Conservation (phyloP, 2,329 filamentous ascomycete genomes). For the Ascochyta lentis region DNA sequence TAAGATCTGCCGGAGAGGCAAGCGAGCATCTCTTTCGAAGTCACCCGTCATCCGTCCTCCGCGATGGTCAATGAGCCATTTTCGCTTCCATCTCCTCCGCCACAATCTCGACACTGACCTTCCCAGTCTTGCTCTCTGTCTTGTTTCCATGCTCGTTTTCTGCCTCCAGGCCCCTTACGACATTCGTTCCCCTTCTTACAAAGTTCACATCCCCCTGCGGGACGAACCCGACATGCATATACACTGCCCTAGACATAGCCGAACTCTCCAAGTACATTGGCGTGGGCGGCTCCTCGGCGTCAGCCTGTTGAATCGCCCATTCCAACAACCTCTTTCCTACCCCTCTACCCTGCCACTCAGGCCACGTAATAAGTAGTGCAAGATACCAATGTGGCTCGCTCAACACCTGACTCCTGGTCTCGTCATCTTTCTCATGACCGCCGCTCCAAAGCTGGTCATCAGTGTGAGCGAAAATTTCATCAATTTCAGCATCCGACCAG, state of each 20-base stretch:
- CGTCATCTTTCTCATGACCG: constrained; percentile 26
- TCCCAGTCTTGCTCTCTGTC: not conserved
- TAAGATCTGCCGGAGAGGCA: no score
- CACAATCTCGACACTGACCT: constrained; percentile 4
- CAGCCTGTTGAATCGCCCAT: constrained; percentile 44
- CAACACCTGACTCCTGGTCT: constrained; percentile 21
- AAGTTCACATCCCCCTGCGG: constrained; percentile 9
- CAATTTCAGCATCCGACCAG: constrained; percentile 35
- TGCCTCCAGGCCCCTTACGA: constrained; percentile 8
- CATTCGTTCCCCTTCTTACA: not conserved
- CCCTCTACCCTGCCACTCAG: constrained; percentile 39
- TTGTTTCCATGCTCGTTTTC: not conserved
- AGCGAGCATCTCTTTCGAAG: no score
- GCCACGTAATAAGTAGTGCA: constrained; percentile 35
- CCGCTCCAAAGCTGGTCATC: constrained; percentile 28
- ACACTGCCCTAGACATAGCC: constrained; percentile 33
- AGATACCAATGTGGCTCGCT: constrained; percentile 43
- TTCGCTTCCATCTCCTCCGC: not conserved
- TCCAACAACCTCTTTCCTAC: constrained; percentile 36
- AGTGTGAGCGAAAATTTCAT: constrained; percentile 34
- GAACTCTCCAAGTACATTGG: constrained; percentile 40
- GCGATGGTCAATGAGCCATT: no score
- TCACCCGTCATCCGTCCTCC: no score
- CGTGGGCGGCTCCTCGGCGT: constrained; percentile 29
- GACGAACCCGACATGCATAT: constrained; percentile 41